phyloP scores from a whole-genome alignment of 2,329 filamentous ascomycete species.

The Diaporthe citriasiana region DNA sequence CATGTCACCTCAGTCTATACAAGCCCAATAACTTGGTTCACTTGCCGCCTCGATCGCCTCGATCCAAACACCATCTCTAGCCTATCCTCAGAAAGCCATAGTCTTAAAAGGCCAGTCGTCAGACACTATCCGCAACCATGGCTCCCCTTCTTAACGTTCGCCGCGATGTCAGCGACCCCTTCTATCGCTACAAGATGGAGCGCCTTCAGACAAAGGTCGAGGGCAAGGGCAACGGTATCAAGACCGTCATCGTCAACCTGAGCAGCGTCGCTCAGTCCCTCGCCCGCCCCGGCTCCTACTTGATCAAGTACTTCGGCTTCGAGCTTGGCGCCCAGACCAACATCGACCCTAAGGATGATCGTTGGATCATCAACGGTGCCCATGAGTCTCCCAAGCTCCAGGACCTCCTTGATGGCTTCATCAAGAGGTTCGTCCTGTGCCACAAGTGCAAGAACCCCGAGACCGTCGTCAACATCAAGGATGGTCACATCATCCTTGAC shows the following conservation, averaged over 20 bases:
- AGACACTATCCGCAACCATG: conserved; percentile 76
- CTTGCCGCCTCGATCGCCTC: conserved; percentile 46
- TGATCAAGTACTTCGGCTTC: conserved; percentile 99
- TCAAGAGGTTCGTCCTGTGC: conserved; percentile 98
- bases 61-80: conserved; percentile 39
- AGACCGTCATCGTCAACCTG: conserved; percentile 97
- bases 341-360: conserved; percentile 95
- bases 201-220: conserved; percentile 98
- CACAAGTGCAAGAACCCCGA: conserved; percentile 99
- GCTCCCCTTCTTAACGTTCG: conserved; percentile 94
- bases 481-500: conserved; percentile 90
- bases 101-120: conserved; percentile 31
- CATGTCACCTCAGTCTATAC: conserved; percentile 56
- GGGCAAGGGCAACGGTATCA: conserved; percentile 99
- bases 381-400: conserved; percentile 96
- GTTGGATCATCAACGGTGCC: conserved; percentile 99
- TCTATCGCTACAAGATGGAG: conserved; percentile 99
- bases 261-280: conserved; percentile 93
- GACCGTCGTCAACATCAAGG: conserved; percentile 96
- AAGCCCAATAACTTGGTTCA: conserved; percentile 44
- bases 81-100: conserved; percentile 32
- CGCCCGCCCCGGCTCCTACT: conserved; percentile 90
- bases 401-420: conserved; percentile 98
- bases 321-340: conserved; percentile 99
- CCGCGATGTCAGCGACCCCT: conserved; percentile 97